Percentiles rank a stretch among this genome's conserved stretches.
phyloP scores from a whole-genome alignment of 2,329 filamentous ascomycete species.

The Phialophora chinensis region DNA sequence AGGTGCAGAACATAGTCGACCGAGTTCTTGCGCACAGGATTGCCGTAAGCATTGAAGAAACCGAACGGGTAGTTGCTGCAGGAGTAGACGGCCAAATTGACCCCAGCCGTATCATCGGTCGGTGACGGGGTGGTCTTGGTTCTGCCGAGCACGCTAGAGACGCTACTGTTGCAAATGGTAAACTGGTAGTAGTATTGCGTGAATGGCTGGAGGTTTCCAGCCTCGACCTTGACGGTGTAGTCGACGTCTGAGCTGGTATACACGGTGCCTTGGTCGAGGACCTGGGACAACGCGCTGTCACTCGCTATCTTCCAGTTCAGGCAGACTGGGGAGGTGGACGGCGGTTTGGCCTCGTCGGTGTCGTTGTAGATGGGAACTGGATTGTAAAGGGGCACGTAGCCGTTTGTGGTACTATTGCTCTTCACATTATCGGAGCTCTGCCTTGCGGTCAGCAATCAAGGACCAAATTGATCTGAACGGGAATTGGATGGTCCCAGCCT shows the following conservation, averaged over 20 bases:
- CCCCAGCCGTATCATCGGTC: slow-evolving; percentile 61
- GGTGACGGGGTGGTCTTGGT: slow-evolving; percentile 71
- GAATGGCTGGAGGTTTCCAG: slow-evolving; percentile 65
- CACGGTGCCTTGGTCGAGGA: slow-evolving; percentile 63
- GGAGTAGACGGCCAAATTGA: slow-evolving; percentile 72
- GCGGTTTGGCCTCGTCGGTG: slow-evolving; percentile 60
- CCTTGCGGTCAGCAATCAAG: not conserved
- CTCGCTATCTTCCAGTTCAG: slow-evolving; percentile 67
- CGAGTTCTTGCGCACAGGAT: slow-evolving; percentile 63
- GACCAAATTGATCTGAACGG: not conserved
- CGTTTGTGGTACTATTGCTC: slow-evolving; percentile 62
- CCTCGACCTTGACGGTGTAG: slow-evolving; percentile 75
- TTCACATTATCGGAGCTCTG: slow-evolving; percentile 51
- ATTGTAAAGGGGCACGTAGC: slow-evolving; percentile 60
- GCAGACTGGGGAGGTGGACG: slow-evolving; percentile 68
- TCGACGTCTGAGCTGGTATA: slow-evolving; percentile 77
- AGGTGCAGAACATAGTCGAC: slow-evolving; percentile 65
- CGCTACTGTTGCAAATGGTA: slow-evolving; percentile 67
- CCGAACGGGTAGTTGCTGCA: slow-evolving; percentile 69
- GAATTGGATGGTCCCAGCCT: not conserved
- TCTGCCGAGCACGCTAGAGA: slow-evolving; percentile 66
- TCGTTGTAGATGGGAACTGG: slow-evolving; percentile 51
- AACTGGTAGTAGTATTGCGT: slow-evolving; percentile 71
- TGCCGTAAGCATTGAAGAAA: slow-evolving; percentile 45
- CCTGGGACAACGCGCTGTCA: slow-evolving; percentile 53